These are phyloP conservation scores for Apiotrichum gamsii DNA, from an alignment of 1,284 basidiomycete genomes.

Conservation along the genomic window DNA sequence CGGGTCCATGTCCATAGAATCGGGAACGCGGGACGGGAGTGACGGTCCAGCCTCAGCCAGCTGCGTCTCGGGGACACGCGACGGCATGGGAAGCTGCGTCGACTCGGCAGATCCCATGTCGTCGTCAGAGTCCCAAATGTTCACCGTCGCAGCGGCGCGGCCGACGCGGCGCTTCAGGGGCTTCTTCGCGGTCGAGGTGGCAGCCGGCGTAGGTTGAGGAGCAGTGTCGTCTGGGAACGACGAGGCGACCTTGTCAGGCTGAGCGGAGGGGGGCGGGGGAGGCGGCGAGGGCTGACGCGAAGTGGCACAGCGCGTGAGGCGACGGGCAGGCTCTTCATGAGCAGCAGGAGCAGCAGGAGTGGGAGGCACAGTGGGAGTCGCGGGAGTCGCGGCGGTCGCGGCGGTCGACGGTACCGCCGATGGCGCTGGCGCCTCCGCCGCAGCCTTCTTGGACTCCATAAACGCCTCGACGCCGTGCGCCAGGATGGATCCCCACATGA, in stretches of 20 bases:
- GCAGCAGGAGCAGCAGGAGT: no score
- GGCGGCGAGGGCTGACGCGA: background rate
- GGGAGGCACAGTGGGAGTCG: background rate
- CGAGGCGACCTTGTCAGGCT: constrained; percentile 27
- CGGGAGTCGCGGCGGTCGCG: background rate
- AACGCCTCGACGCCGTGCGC: background rate
- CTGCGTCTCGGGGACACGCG: constrained; percentile 11
- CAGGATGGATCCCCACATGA: constrained; percentile 32
- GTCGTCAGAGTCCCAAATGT: constrained; percentile 18
- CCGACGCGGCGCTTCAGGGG: constrained; percentile 26
- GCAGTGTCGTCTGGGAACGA: constrained; percentile 29
- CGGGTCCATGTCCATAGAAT: constrained; percentile 16
- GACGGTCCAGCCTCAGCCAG: background rate
- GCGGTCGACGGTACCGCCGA: background rate
- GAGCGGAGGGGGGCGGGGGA: background rate
- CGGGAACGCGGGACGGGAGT: constrained; percentile 5
- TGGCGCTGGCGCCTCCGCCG: no score
- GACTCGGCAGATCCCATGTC: constrained; percentile 1
- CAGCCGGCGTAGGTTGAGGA: background rate
- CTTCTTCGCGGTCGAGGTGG: constrained; percentile 2
- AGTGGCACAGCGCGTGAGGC: background rate
- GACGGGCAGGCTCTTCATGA: background rate
- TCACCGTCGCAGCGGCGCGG: constrained; percentile 15
- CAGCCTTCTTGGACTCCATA: no score
- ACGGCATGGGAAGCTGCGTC: background rate